Evolutionary conservation across 2,329 filamentous ascomycete genomes (phyloP).

Genomic region (Cryphonectria nitschkei): DNA sequence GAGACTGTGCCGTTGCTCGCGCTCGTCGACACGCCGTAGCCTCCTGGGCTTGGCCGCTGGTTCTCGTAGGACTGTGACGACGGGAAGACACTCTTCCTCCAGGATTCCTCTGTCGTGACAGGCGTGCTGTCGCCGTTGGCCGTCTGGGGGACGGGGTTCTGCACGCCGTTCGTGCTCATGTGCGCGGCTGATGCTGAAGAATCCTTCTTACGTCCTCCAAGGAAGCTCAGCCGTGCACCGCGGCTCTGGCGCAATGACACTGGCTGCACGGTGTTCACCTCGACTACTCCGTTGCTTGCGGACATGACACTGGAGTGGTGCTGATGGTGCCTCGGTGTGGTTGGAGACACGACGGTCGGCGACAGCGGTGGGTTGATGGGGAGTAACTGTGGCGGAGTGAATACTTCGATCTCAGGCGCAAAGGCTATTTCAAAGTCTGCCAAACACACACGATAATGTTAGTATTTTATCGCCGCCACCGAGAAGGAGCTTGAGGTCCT

Average conservation of each 20-base stretch:
- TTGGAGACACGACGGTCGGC: conserved; percentile 45
- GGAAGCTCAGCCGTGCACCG: conserved; percentile 60
- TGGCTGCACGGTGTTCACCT: conserved; percentile 54
- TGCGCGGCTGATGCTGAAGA: conserved; percentile 30
- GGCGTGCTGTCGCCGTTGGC: conserved; percentile 36
- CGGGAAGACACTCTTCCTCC: conserved; percentile 52
- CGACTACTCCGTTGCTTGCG: conserved; percentile 45
- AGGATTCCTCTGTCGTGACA: conserved; percentile 36
- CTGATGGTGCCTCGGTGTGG: conserved; percentile 36
- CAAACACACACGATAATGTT: conserved; percentile 14
- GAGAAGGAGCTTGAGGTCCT: no score
- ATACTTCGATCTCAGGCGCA: conserved; percentile 66
- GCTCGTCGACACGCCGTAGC: conserved; percentile 8
- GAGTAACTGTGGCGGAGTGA: conserved; percentile 55
- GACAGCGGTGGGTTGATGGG: conserved; percentile 53
- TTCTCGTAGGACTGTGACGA: conserved; percentile 41
- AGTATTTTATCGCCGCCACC: conserved; percentile 10
- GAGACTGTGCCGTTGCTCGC: conserved; percentile 23
- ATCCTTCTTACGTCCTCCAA: conserved; percentile 57
- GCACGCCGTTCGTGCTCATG: conserved; percentile 29
- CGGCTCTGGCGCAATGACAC: conserved; percentile 55
- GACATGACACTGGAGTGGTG: conserved; percentile 41
- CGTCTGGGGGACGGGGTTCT: conserved; percentile 38
- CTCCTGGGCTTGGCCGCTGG: conserved; percentile 15
- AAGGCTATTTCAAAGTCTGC: conserved; percentile 66